A percentile compares a stretch with the other conserved stretches of the same genome.
Conservation (phyloP, 2,329 filamentous ascomycete species). For the Mycocentrospora acerina region DNA sequence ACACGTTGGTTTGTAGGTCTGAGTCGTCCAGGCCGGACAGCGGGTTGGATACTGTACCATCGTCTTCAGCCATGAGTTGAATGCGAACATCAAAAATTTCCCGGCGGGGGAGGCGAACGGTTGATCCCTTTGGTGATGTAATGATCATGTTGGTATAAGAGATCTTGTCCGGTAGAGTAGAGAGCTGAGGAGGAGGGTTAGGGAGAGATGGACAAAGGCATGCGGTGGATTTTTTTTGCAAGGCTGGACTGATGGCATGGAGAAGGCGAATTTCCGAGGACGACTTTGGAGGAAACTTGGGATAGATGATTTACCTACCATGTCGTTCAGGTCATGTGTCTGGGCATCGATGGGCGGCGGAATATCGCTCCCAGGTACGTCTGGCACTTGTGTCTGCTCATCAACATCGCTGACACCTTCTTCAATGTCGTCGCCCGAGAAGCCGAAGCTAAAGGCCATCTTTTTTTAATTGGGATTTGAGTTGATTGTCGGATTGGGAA, state of each 20-base stretch:
- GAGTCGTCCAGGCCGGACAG: conserved; percentile 49
- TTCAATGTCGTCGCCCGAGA: conserved; percentile 61
- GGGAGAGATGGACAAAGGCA: conserved; percentile 3
- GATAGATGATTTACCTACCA: conserved; percentile 43
- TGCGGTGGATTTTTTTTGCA: neutral
- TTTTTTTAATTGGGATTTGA: no score
- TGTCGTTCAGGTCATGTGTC: conserved; percentile 49
- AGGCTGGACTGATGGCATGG: neutral
- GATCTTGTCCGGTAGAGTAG: conserved; percentile 69
- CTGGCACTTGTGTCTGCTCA: conserved; percentile 7
- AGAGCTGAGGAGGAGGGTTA: conserved; percentile 45
- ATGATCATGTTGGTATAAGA: conserved; percentile 66
- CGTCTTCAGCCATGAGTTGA: conserved; percentile 74
- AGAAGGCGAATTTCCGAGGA: neutral
- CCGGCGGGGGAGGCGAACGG: conserved; percentile 64
- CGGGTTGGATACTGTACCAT: conserved; percentile 31
- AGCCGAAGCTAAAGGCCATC: conserved; percentile 58
- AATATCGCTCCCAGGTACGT: conserved; percentile 10
- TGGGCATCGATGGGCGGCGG: conserved; percentile 40
- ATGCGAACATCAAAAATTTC: conserved; percentile 81
- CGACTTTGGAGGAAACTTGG: no score
- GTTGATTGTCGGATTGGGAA: neutral
- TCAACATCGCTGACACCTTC: conserved; percentile 44
- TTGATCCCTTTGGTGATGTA: conserved; percentile 58
- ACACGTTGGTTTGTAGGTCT: conserved; percentile 78